Conservation (phyloP, 192 early-diverging fungal species). For the Funneliformis mosseae region DNA sequence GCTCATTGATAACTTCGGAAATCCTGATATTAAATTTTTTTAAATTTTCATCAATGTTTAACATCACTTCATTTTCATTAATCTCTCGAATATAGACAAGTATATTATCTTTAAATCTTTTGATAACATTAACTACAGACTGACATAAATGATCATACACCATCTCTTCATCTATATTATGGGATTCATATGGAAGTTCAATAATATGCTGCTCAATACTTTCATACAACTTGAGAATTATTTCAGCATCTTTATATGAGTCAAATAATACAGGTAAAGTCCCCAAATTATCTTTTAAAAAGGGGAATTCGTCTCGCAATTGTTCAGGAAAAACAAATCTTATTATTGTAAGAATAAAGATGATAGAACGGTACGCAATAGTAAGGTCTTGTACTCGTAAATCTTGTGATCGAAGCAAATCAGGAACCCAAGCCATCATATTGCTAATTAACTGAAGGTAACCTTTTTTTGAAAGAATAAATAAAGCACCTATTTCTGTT, state of each 20-base stretch:
- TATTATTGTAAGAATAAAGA: slow-evolving; percentile 25
- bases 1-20: not conserved
- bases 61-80: not conserved
- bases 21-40: slow-evolving; percentile 9
- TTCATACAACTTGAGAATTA: slow-evolving; percentile 22
- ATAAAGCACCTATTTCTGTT: slow-evolving; percentile 25
- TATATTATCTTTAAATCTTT: slow-evolving; percentile 16
- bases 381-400: slow-evolving; percentile 23
- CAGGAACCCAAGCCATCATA: slow-evolving; percentile 27
- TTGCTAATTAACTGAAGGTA: slow-evolving; percentile 17
- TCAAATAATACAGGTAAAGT: slow-evolving; percentile 20
- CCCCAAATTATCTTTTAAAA: not conserved
- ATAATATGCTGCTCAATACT: slow-evolving; percentile 30
- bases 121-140: not conserved
- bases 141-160: slow-evolving; percentile 13
- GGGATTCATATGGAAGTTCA: slow-evolving; percentile 25
- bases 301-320: not conserved
- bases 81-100: not conserved
- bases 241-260: slow-evolving; percentile 20
- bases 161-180: slow-evolving; percentile 21
- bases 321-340: not conserved
- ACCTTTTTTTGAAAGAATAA: slow-evolving; percentile 7
- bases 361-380: slow-evolving; percentile 15
- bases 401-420: slow-evolving; percentile 21
- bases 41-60: slow-evolving; percentile 3